Evolutionary conservation across 208 protist genomes (phyloP).

Genomic region (Leishmania aethiopica): DNA sequence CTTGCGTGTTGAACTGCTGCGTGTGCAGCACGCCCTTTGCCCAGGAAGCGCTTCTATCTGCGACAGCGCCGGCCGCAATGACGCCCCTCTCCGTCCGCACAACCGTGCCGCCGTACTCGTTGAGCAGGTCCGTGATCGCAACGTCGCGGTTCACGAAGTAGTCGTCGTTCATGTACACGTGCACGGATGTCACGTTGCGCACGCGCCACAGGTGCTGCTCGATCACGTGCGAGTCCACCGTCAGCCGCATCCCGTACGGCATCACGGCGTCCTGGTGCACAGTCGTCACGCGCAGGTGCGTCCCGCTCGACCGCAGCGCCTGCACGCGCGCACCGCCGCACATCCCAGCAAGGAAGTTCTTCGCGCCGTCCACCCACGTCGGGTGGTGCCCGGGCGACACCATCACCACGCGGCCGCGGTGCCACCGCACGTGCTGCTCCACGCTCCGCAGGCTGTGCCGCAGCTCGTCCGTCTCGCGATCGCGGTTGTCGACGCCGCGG

Average conservation of each 20-base stretch:
- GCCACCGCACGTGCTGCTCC: slow-evolving; percentile 93
- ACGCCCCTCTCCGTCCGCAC: slow-evolving; percentile 43
- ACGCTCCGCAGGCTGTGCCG: slow-evolving; percentile 94
- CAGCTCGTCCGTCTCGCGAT: slow-evolving; percentile 92
- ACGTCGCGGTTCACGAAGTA: slow-evolving; percentile 73
- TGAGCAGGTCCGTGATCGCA: slow-evolving; percentile 58
- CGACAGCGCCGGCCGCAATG: neutral
- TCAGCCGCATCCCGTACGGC: slow-evolving; percentile 59
- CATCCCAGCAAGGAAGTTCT: slow-evolving; percentile 51
- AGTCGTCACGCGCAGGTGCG: slow-evolving; percentile 57
- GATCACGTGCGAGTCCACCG: slow-evolving; percentile 54
- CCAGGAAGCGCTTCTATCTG: slow-evolving; percentile 17
- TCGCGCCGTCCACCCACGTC: slow-evolving; percentile 80
- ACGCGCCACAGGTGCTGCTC: slow-evolving; percentile 69
- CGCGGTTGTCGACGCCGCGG: neutral
- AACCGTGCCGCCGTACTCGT: slow-evolving; percentile 62
- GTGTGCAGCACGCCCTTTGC: slow-evolving; percentile 38
- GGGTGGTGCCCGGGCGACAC: slow-evolving; percentile 96
- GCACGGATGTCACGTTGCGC: slow-evolving; percentile 50
- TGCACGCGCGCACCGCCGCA: slow-evolving; percentile 31
- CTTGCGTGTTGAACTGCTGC: slow-evolving; percentile 42
- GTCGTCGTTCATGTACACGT: slow-evolving; percentile 80
- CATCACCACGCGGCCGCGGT: slow-evolving; percentile 90
- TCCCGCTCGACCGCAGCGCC: slow-evolving; percentile 25
- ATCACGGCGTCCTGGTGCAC: slow-evolving; percentile 73